These are phyloP conservation scores for Schrenkiella parvula DNA, from an alignment of 345 rosid species.

Conservation along the genomic window DNA sequence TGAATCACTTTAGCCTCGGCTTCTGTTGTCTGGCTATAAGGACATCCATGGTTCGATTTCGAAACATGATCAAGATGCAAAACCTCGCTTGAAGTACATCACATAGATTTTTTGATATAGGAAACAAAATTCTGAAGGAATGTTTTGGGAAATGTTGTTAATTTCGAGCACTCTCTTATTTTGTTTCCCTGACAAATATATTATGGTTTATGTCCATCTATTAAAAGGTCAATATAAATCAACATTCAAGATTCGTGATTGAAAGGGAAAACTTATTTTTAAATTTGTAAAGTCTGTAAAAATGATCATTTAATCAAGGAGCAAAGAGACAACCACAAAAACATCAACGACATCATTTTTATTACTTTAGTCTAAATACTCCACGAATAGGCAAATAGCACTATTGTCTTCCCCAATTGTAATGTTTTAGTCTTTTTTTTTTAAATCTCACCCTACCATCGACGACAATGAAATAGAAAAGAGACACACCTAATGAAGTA, in stretches of 20 bases:
- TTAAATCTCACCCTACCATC: slow-evolving; percentile 11
- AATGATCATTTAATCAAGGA: neutral
- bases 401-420: neutral
- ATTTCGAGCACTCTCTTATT: neutral
- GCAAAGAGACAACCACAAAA: neutral
- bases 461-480: slow-evolving; percentile 7
- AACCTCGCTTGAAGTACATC: neutral
- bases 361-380: neutral
- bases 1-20: neutral
- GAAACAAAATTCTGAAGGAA: neutral
- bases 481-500: slow-evolving; percentile 21
- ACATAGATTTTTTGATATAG: neutral
- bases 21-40: neutral
- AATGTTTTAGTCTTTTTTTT: neutral
- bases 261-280: neutral
- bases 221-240: neutral
- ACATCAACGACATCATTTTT: neutral
- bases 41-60: neutral
- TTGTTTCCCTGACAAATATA: too few relatives aligned
- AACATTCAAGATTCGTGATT: too few relatives aligned
- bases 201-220: neutral
- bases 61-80: neutral
- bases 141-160: neutral
- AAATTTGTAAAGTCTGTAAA: neutral
- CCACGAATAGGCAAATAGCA: neutral